Percentiles rank a stretch among this genome's conserved stretches.
Conservation (phyloP, 352 stramenopile species). For the Phytophthora ramorum region DNA sequence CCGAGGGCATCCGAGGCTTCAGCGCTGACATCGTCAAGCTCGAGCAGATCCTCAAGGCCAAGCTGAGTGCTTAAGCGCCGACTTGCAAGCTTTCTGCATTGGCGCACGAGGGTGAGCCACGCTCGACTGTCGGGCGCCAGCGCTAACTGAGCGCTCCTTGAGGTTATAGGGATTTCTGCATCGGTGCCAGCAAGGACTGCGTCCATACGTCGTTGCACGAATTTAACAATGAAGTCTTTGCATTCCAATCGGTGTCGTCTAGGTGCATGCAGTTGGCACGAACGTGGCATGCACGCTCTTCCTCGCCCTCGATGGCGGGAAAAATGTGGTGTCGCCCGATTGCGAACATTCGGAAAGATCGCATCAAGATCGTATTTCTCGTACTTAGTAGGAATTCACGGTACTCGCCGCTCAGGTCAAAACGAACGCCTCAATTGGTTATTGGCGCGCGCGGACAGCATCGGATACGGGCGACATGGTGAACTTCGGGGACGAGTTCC, state of each 20-base stretch:
- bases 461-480: constrained; percentile 25
- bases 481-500: constrained; percentile 67
- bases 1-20: constrained; percentile 98
- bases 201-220: constrained; percentile 15
- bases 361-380: constrained; percentile 29
- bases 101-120: not conserved
- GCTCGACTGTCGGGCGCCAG: no score
- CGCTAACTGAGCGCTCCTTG: not conserved
- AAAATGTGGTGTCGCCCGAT: not conserved
- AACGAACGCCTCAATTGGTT: constrained; percentile 32
- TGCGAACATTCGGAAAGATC: constrained; percentile 20
- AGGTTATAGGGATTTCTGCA: constrained; percentile 23
- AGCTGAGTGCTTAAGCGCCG: constrained; percentile 85
- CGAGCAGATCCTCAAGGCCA: constrained; percentile 97
- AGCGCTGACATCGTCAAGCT: constrained; percentile 98
- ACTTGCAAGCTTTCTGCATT: not conserved
- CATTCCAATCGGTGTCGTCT: not conserved
- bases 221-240: constrained; percentile 22
- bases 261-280: not conserved
- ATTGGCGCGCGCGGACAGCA: constrained; percentile 22
- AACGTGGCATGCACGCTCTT: not conserved
- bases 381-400: constrained; percentile 30
- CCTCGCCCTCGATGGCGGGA: not conserved
- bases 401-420: constrained; percentile 1
- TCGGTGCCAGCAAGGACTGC: constrained; percentile 1